phyloP scores from a whole-genome alignment of 2,329 filamentous ascomycete species.

The Pestalotiopsis sp. region DNA sequence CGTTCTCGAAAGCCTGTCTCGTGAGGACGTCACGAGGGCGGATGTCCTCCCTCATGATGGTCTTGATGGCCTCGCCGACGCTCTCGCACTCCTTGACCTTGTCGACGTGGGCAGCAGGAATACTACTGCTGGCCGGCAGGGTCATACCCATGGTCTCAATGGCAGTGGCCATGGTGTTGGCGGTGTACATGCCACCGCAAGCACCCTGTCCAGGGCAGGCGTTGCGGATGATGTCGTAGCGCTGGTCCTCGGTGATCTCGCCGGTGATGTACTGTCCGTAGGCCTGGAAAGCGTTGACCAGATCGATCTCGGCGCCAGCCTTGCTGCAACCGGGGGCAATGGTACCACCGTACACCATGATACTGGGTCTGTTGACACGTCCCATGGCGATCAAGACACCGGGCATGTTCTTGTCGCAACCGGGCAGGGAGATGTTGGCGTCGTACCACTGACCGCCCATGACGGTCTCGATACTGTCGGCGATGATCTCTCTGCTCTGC shows the following conservation, averaged over 20 bases:
- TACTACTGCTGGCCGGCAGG: conserved; percentile 68
- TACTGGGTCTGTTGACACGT: conserved; percentile 60
- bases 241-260: conserved; percentile 44
- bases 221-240: conserved; percentile 46
- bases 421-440: conserved; percentile 67
- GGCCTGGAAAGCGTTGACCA: conserved; percentile 96
- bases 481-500: conserved; percentile 91
- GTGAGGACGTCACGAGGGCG: conserved; percentile 59
- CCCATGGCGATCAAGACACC: conserved; percentile 54
- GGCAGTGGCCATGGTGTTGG: conserved; percentile 55
- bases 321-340: conserved; percentile 88
- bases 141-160: conserved; percentile 56
- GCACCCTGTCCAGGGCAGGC: conserved; percentile 48
- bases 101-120: conserved; percentile 71
- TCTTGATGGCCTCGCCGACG: conserved; percentile 74
- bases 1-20: conserved; percentile 57
- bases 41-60: conserved; percentile 70
- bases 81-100: conserved; percentile 75
- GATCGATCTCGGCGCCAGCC: conserved; percentile 79
- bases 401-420: conserved; percentile 56
- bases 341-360: conserved; percentile 98
- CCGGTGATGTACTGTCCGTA: conserved; percentile 69
- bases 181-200: conserved; percentile 58
- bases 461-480: conserved; percentile 92
- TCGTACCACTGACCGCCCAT: conserved; percentile 92